Percentiles rank a stretch among this genome's conserved stretches.
phyloP scores from a whole-genome alignment of 148 eudicot species.

The Camellia japonica region DNA sequence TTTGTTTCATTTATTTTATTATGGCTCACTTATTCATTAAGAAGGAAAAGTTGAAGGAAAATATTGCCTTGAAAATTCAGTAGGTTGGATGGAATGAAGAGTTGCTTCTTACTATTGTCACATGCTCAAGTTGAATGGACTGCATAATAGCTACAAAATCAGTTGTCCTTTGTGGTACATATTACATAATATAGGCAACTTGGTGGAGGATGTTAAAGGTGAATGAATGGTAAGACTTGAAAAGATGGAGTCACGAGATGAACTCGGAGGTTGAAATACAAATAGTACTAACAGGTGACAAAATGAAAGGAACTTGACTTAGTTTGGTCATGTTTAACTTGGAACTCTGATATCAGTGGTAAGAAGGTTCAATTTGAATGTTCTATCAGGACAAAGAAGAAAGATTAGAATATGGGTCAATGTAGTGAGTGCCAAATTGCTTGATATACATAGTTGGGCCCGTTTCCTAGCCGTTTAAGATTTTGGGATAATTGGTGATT shows the following conservation, averaged over 20 bases:
- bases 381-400: background rate
- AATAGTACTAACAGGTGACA: background rate
- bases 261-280: background rate
- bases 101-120: background rate
- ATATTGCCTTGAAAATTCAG: background rate
- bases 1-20: background rate
- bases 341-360: background rate
- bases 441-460: too few relatives aligned
- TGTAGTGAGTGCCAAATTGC: background rate
- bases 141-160: background rate
- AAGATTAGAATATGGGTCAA: background rate
- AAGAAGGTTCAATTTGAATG: background rate
- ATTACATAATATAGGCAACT: background rate
- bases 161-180: background rate
- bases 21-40: background rate
- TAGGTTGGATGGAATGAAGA: background rate
- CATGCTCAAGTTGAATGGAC: background rate
- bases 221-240: too few relatives aligned
- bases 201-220: background rate
- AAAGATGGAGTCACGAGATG: background rate
- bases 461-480: too few relatives aligned
- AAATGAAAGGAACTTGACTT: conserved; percentile 2
- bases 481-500: too few relatives aligned
- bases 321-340: background rate
- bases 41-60: background rate